These are phyloP conservation scores for Dactylonectria estremocensis DNA, from an alignment of 2,329 filamentous ascomycete species.

Conservation along the genomic window DNA sequence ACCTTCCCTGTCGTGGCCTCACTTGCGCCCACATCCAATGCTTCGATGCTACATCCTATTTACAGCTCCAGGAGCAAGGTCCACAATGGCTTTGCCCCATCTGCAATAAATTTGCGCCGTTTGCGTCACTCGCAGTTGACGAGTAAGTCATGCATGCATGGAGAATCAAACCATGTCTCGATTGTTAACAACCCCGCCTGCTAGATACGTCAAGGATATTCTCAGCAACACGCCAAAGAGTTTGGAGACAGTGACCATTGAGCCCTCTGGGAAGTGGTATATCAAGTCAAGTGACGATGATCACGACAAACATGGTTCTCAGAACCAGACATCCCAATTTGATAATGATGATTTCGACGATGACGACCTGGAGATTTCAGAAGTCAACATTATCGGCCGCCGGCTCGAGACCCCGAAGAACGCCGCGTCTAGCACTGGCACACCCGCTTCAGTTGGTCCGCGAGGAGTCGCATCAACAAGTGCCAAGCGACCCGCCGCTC, in stretches of 20 bases:
- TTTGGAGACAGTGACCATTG: conserved; percentile 89
- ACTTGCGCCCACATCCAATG: conserved; percentile 93
- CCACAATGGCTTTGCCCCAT: conserved; percentile 98
- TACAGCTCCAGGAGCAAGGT: conserved; percentile 95
- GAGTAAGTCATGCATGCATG: conserved; percentile 69
- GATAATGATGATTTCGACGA: conserved; percentile 59
- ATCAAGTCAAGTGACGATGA: conserved; percentile 56
- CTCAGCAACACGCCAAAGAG: conserved; percentile 79
- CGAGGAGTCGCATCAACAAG: conserved; percentile 55
- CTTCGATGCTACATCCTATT: conserved; percentile 92
- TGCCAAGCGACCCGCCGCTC: conserved; percentile 64
- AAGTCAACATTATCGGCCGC: conserved; percentile 56
- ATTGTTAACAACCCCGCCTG: conserved; percentile 31
- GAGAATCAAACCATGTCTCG: background rate
- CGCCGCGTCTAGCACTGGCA: conserved; percentile 54
- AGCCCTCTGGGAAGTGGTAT: conserved; percentile 87
- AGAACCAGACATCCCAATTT: conserved; percentile 35
- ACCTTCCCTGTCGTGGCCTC: conserved; percentile 83
- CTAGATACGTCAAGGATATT: conserved; percentile 89
- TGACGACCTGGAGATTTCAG: conserved; percentile 66
- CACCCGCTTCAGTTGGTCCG: conserved; percentile 56
- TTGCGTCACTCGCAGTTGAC: conserved; percentile 87
- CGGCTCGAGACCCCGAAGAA: conserved; percentile 57
- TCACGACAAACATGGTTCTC: conserved; percentile 37
- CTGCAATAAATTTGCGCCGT: conserved; percentile 87